phyloP scores from a whole-genome alignment of 2,329 filamentous ascomycete genomes.

The Exophiala alcalophila region DNA sequence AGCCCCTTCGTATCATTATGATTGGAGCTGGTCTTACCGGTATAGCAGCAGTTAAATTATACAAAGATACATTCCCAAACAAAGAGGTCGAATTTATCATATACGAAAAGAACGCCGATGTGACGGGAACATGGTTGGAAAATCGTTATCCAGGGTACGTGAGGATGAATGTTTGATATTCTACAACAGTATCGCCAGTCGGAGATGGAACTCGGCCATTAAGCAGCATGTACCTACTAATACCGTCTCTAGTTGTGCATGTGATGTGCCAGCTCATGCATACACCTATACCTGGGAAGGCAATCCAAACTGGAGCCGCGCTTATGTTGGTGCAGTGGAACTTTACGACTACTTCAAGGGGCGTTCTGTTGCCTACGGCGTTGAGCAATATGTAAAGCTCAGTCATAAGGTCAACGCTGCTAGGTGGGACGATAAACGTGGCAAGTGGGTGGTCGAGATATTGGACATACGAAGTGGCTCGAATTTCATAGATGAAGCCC shows the following conservation, averaged over 20 bases:
- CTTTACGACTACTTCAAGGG: constrained; percentile 44
- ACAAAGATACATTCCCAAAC: constrained; percentile 5
- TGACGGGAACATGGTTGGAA: constrained; percentile 17
- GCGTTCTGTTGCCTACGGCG: constrained; percentile 39
- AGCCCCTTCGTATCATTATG: constrained; percentile 9
- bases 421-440: constrained; percentile 53
- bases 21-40: constrained; percentile 14
- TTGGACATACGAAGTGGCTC: constrained; percentile 12
- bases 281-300: constrained; percentile 51
- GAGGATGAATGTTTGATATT: background rate
- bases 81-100: constrained; percentile 6
- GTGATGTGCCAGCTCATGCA: constrained; percentile 48
- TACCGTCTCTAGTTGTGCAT: constrained; percentile 38
- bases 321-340: constrained; percentile 41
- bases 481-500: constrained; percentile 34
- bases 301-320: constrained; percentile 43
- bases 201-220: no score
- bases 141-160: constrained; percentile 35
- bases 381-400: constrained; percentile 43
- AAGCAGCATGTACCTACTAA: no score
- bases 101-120: constrained; percentile 19
- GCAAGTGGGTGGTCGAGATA: constrained; percentile 54
- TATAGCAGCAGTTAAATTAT: constrained; percentile 13
- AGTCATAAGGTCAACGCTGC: constrained; percentile 54
- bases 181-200: no score